Base-by-base conservation (phyloP, 2,329 filamentous ascomycete species). In the Fusarium verrucosum region DNA sequence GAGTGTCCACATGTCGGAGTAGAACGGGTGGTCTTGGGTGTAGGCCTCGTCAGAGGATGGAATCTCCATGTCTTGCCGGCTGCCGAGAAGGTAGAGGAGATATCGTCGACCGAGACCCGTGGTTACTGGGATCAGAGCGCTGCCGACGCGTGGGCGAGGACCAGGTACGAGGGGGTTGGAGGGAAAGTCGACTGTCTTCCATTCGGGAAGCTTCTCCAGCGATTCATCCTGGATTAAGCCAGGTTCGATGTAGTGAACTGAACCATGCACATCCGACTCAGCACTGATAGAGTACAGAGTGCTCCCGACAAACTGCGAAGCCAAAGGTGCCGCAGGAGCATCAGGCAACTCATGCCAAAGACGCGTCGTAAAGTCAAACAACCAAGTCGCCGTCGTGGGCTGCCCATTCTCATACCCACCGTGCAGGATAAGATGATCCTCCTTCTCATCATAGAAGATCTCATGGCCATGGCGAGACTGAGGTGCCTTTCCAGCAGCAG, bases 1-100 rank as follows among this genome's bases (percentile, higher is more conserved):
- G 1, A 69, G 16, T 0, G 66, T 65, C 66, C 66, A 69, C 62
- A 67, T 65, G 17, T 69, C 66, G 1, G 66, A 69, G 50, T 65
- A 69, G 23, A 67, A 67, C 0, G 58, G 51, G 4, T 58, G 58
- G 1, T 67, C 58, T 17, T 68, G 44, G 0, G 56, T 68, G 13
- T 46, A 68, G 0, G 47, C n/a, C 9, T 63, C 37, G 19, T 68
- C 54, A 1, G 44, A 36, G 4, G 30, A 60, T 20, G 3, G 36
- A 9, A 65, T 32, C 3, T 53, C 42, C 0, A 42, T 32, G 16
- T 66, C 65, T 30, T 68, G 47, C 1, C 66, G 54, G 20, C 66
- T 67, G 19, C 66, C 66, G 2, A 69, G 56, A 9, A 69, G 59
- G 10, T 66, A 67, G 5, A 69, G 30, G 0, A 69, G 55, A 4